Evolutionary conservation across 2,329 filamentous ascomycete genomes (phyloP).

Genomic region (Pyrenochaeta sp.): DNA sequence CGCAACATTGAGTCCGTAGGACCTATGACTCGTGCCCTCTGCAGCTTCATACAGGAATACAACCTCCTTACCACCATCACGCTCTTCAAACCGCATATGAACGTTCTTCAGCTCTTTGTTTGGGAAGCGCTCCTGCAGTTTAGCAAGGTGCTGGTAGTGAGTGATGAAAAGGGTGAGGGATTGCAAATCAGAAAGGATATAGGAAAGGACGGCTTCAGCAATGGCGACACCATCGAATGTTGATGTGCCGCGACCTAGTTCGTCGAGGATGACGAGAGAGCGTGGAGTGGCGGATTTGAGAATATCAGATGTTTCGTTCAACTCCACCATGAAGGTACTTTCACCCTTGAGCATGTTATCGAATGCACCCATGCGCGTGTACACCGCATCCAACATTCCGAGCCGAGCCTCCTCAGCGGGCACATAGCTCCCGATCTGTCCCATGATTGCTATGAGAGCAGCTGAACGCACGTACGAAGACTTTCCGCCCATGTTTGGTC

Average conservation of each 20-base stretch:
- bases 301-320: conserved; percentile 91
- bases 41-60: conserved; percentile 95
- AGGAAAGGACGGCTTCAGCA: conserved; percentile 86
- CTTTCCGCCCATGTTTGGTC: conserved; percentile 99
- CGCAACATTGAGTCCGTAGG: conserved; percentile 94
- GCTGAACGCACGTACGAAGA: conserved; percentile 96
- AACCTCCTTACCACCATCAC: conserved; percentile 71
- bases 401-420: conserved; percentile 78
- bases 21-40: conserved; percentile 90
- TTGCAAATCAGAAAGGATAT: conserved; percentile 76
- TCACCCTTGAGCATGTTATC: conserved; percentile 97
- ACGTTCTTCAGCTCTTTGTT: conserved; percentile 78
- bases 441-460: conserved; percentile 90
- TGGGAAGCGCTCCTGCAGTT: conserved; percentile 73
- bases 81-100: conserved; percentile 82
- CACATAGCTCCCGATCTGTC: conserved; percentile 93
- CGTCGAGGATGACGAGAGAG: conserved; percentile 89
- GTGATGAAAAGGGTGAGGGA: conserved; percentile 95
- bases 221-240: conserved; percentile 98
- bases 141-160: conserved; percentile 89
- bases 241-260: conserved; percentile 90
- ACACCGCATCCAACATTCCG: conserved; percentile 88
- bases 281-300: conserved; percentile 86
- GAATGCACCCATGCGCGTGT: conserved; percentile 93
- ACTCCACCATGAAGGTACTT: conserved; percentile 97